Evolutionary conservation across 164 flowering plant genomes (phyloP).

Genomic region (Tetracentron sinense): DNA sequence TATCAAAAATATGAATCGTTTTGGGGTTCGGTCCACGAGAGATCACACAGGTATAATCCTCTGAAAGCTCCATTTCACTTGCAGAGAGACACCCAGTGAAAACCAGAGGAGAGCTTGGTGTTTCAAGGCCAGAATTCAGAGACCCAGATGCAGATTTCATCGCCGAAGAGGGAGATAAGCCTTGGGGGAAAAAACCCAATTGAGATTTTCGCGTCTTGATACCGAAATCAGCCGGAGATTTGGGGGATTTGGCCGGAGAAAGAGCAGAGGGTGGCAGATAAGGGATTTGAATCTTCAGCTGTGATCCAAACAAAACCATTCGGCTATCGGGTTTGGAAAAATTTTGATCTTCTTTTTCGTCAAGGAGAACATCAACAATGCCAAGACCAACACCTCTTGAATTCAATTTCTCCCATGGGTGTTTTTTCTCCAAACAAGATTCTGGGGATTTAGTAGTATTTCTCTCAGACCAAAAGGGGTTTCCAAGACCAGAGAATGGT

Average conservation of each 20-base stretch:
- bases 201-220: conserved; percentile 41
- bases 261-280: conserved; percentile 31
- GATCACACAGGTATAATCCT: conserved; percentile 57
- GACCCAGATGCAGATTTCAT: conserved; percentile 13
- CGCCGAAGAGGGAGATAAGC: too few relatives aligned
- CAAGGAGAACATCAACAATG: conserved; percentile 44
- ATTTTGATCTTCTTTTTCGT: conserved; percentile 26
- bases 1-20: conserved; percentile 56
- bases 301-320: conserved; percentile 69
- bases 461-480: conserved; percentile 39
- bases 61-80: conserved; percentile 54
- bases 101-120: conserved; percentile 9
- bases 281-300: conserved; percentile 69
- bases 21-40: conserved; percentile 56
- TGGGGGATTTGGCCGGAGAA: conserved; percentile 40
- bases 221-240: conserved; percentile 43
- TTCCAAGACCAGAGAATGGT: conserved; percentile 43
- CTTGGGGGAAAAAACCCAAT: conserved; percentile 29
- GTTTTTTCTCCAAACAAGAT: conserved; percentile 26
- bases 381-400: conserved; percentile 55
- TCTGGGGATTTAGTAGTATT: conserved; percentile 31
- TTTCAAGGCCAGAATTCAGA: conserved; percentile 20
- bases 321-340: conserved; percentile 36
- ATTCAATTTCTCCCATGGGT: conserved; percentile 39
- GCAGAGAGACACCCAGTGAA: conserved; percentile 23